These are phyloP conservation scores for Yamadazyma dushanensis DNA, from an alignment of 1,139 yeast species.

Conservation along the genomic window DNA sequence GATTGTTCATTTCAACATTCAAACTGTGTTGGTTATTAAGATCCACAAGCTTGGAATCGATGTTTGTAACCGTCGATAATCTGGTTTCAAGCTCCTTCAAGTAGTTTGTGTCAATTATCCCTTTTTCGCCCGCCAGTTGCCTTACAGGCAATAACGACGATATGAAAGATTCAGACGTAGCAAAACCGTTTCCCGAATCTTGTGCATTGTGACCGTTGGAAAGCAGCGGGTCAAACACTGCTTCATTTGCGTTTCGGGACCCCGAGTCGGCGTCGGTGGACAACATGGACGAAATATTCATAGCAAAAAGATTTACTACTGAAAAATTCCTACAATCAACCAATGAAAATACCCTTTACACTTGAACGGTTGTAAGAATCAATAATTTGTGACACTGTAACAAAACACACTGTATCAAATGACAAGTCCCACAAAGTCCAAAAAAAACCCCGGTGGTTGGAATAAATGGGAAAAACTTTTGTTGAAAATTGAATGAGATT, in stretches of 20 bases:
- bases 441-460: background rate
- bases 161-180: background rate
- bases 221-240: no score
- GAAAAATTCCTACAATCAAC: no score
- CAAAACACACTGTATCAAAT: no score
- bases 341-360: background rate
- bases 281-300: constrained; percentile 46
- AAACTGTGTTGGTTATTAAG: constrained; percentile 14
- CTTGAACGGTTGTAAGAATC: no score
- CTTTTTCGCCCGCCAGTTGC: background rate
- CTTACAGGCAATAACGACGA: background rate
- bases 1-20: constrained; percentile 5
- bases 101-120: constrained; percentile 8
- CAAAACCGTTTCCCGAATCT: background rate
- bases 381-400: no score
- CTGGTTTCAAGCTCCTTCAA: constrained; percentile 24
- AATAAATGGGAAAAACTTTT: constrained; percentile 3
- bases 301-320: no score
- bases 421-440: no score
- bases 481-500: constrained; percentile 6
- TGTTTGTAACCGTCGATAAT: constrained; percentile 25
- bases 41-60: constrained; percentile 29
- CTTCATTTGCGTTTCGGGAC: background rate
- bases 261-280: constrained; percentile 24
- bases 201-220: background rate